A percentile compares a stretch with the other conserved stretches of the same genome.
Evolutionary conservation across 2,329 filamentous ascomycete genomes (phyloP).

Genomic region (Pestalotiopsis sp.): DNA sequence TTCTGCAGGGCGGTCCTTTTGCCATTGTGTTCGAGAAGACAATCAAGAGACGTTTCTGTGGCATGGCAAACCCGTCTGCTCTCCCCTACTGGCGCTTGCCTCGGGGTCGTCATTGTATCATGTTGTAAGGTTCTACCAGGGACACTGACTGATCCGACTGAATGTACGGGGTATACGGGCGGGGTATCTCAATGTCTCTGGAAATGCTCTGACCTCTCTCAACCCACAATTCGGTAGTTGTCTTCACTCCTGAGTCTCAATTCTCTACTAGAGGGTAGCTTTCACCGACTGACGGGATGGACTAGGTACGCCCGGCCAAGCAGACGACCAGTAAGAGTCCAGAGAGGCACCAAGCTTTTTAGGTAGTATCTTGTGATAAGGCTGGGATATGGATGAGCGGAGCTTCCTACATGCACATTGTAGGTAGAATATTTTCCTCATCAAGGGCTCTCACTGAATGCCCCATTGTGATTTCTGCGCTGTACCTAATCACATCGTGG

Average conservation of each 20-base stretch:
- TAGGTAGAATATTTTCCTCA: neutral
- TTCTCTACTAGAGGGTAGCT: slow-evolving; percentile 7
- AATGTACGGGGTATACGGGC: neutral
- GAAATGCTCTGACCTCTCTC: neutral
- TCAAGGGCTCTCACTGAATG: neutral
- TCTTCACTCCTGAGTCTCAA: neutral
- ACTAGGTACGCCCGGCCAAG: slow-evolving; percentile 9
- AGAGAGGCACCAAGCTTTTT: slow-evolving; percentile 10
- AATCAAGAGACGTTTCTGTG: neutral
- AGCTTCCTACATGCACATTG: neutral
- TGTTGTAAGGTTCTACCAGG: neutral
- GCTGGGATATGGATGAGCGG: neutral
- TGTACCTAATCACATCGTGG: neutral
- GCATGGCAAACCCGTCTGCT: neutral
- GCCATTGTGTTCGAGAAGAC: neutral
- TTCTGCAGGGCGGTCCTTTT: neutral
- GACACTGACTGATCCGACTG: neutral
- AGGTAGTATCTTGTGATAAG: neutral
- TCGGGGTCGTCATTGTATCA: neutral
- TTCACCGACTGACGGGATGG: slow-evolving; percentile 12
- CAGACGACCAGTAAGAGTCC: slow-evolving; percentile 2
- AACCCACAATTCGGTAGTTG: neutral
- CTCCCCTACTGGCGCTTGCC: neutral
- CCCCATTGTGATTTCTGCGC: neutral
- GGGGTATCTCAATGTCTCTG: neutral